A percentile compares a stretch with the other conserved stretches of the same genome.
Evolutionary conservation across 306 rosid genomes (phyloP).

Genomic region (Cucumis cinereus): DNA sequence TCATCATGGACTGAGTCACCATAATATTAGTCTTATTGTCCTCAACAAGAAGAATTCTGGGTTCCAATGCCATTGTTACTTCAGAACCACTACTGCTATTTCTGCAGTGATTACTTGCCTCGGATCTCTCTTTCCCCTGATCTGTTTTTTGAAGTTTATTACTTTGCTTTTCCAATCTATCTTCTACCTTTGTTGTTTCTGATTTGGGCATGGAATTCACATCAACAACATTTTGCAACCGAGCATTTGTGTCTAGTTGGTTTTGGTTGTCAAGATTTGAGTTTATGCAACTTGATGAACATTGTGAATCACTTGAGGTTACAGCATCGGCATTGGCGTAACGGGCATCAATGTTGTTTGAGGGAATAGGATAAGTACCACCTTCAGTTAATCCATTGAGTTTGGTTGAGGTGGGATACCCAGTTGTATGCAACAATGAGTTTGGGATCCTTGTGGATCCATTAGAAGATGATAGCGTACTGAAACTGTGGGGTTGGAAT

Average conservation of each 20-base stretch:
- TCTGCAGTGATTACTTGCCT: slow-evolving; percentile 17
- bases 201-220: slow-evolving; percentile 17
- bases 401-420: slow-evolving; percentile 30
- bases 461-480: slow-evolving; percentile 67
- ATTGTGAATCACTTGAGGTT: slow-evolving; percentile 24
- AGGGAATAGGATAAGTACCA: slow-evolving; percentile 25
- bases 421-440: slow-evolving; percentile 32
- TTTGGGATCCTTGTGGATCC: slow-evolving; percentile 45
- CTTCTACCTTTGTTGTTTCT: slow-evolving; percentile 20
- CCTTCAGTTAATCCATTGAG: slow-evolving; percentile 33
- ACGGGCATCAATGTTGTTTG: slow-evolving; percentile 16
- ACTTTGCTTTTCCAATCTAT: slow-evolving; percentile 12
- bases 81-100: slow-evolving; percentile 18
- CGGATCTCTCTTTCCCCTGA: slow-evolving; percentile 28
- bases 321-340: slow-evolving; percentile 26
- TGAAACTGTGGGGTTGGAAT: slow-evolving; percentile 79
- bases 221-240: slow-evolving; percentile 20
- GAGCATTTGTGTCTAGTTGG: slow-evolving; percentile 17
- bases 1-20: slow-evolving; percentile 92
- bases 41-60: slow-evolving; percentile 84
- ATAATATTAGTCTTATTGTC: slow-evolving; percentile 86
- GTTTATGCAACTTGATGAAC: slow-evolving; percentile 18
- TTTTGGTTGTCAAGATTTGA: slow-evolving; percentile 14
- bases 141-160: slow-evolving; percentile 21
- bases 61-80: slow-evolving; percentile 22